Evolutionary conservation across 306 rosid species (phyloP).

Genomic region (Cicer arietinum): DNA sequence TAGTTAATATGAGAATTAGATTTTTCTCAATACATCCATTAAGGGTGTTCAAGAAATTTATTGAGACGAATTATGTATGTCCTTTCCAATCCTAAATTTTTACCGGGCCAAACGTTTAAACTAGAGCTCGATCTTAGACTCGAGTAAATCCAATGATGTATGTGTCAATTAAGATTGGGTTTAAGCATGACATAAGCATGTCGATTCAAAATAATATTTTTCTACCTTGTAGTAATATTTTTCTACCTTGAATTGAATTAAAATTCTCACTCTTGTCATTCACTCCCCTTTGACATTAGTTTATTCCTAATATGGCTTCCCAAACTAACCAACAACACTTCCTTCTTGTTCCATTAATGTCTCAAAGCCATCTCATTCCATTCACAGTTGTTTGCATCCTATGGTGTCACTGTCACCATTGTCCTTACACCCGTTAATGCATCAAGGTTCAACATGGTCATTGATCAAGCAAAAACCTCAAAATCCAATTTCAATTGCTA

Average conservation of each 20-base stretch:
- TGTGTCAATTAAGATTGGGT: not conserved
- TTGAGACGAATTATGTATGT: not conserved
- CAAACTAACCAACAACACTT: conserved; percentile 54
- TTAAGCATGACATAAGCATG: too few species aligned
- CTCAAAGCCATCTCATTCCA: conserved; percentile 86
- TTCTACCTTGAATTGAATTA: not conserved
- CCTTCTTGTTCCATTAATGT: conserved; percentile 71
- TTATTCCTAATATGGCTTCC: conserved; percentile 46
- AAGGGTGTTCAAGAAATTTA: not conserved
- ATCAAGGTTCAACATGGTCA: conserved; percentile 44
- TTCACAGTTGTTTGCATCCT: conserved; percentile 64
- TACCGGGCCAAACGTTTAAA: not conserved
- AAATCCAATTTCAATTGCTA: conserved; percentile 52
- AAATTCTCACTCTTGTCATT: not conserved
- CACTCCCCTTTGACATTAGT: not conserved
- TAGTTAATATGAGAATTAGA: too few species aligned
- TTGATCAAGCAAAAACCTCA: conserved; percentile 51
- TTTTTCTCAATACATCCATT: too few species aligned
- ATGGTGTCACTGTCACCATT: conserved; percentile 57
- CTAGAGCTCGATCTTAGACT: not conserved
- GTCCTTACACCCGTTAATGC: conserved; percentile 74
- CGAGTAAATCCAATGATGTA: not conserved
- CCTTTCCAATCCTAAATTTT: not conserved
- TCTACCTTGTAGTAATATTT: not conserved
- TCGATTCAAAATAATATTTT: not conserved